phyloP scores from a whole-genome alignment of 192 early-diverging fungal genomes.

The Mortierella alpina region DNA sequence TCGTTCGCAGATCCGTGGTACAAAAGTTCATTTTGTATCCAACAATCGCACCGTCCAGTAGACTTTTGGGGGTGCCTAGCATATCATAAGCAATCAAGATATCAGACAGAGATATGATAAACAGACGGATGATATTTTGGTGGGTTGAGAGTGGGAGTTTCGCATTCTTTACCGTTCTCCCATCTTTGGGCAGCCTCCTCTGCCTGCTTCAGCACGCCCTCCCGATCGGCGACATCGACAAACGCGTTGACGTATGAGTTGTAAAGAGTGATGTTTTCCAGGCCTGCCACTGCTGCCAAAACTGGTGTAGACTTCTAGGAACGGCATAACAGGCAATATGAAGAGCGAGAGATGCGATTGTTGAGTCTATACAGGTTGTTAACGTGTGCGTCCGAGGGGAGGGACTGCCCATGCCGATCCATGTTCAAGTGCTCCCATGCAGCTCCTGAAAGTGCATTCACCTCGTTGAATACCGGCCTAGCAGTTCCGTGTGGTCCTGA shows the following conservation, averaged over 20 bases:
- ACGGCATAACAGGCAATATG: too few relatives aligned
- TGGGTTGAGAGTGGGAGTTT: background rate
- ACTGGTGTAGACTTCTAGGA: slow-evolving; percentile 26
- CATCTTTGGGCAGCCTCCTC: slow-evolving; percentile 43
- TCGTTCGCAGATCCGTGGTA: slow-evolving; percentile 66
- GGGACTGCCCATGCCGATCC: background rate
- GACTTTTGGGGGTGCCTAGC: slow-evolving; percentile 36
- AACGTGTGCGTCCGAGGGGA: too few relatives aligned
- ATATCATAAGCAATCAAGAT: background rate
- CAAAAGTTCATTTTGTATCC: slow-evolving; percentile 89
- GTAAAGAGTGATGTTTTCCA: slow-evolving; percentile 47
- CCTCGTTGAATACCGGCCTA: slow-evolving; percentile 30
- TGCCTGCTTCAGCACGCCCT: slow-evolving; percentile 23
- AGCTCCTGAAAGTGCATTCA: background rate
- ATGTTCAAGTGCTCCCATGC: background rate
- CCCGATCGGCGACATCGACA: slow-evolving; percentile 48
- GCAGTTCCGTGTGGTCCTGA: background rate
- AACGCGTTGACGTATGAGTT: slow-evolving; percentile 58
- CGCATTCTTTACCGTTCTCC: slow-evolving; percentile 29
- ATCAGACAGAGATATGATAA: background rate
- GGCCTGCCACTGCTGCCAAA: slow-evolving; percentile 14
- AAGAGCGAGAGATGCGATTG: too few relatives aligned
- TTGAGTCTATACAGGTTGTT: too few relatives aligned
- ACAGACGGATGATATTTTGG: background rate
- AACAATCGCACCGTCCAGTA: slow-evolving; percentile 74